Percentiles rank a stretch among this genome's conserved stretches.
Conservation (phyloP, 768 basidiomycete species). For the Xerocomus brunneocitrinus region DNA sequence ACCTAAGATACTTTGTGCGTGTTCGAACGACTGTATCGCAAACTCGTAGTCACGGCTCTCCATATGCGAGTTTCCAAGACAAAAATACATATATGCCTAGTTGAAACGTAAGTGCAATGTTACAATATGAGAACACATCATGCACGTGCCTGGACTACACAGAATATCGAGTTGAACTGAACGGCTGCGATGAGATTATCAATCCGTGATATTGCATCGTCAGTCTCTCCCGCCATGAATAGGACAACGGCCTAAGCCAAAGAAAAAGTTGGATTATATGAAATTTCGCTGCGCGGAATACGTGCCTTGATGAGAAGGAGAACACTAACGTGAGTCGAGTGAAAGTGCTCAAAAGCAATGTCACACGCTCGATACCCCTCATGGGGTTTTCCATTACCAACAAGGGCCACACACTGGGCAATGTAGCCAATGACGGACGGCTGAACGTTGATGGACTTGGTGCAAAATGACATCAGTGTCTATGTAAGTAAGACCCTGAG, state of each 20-base stretch:
- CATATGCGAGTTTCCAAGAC: constrained; percentile 1
- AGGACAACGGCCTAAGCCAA: constrained; percentile 1
- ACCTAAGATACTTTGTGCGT: neutral
- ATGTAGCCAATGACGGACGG: constrained; percentile 4
- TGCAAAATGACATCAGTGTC: neutral
- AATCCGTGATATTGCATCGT: constrained; percentile 5
- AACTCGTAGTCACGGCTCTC: neutral
- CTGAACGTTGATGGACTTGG: neutral
- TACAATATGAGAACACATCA: no score
- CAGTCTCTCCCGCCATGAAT: neutral
- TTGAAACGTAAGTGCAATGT: neutral
- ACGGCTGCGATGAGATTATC: neutral
- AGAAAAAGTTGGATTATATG: neutral
- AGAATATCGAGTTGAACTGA: neutral
- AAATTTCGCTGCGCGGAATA: neutral
- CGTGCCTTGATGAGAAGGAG: constrained; percentile 7
- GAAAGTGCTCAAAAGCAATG: neutral
- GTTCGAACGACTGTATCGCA: constrained; percentile 1
- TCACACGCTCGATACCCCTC: constrained; percentile 2
- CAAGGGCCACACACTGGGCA: constrained; percentile 3
- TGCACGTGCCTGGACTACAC: neutral
- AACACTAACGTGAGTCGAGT: neutral
- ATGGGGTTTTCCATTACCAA: neutral
- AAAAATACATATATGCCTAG: constrained; percentile 7
- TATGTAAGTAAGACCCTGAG: neutral